Conservation (phyloP, 2,329 filamentous ascomycete species). For the Peltaster fructicola region DNA sequence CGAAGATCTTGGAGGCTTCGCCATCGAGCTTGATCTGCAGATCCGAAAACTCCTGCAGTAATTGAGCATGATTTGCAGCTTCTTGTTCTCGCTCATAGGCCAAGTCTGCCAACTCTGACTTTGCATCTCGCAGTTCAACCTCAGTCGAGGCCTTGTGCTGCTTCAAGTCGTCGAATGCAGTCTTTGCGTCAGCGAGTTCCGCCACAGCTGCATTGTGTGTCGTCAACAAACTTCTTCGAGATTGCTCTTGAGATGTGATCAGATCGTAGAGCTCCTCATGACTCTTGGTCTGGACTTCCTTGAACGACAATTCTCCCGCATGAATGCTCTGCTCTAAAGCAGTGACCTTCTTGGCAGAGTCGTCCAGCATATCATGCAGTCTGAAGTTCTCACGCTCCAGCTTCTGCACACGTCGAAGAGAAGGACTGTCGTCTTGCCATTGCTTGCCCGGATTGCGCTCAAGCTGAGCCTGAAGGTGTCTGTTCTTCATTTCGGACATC, state of each 20-base stretch:
- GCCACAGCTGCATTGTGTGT: constrained; percentile 71
- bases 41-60: constrained; percentile 83
- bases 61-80: constrained; percentile 65
- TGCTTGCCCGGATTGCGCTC: constrained; percentile 50
- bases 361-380: constrained; percentile 85
- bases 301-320: constrained; percentile 70
- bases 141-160: constrained; percentile 64
- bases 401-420: constrained; percentile 66
- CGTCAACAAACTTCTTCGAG: constrained; percentile 61
- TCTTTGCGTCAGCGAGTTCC: constrained; percentile 73
- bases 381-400: constrained; percentile 82
- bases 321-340: constrained; percentile 72
- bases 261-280: constrained; percentile 89
- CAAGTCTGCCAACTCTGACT: constrained; percentile 70
- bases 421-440: constrained; percentile 59
- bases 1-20: constrained; percentile 67
- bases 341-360: constrained; percentile 83
- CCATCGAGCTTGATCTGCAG: constrained; percentile 83
- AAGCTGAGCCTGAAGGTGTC: constrained; percentile 75
- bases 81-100: constrained; percentile 68
- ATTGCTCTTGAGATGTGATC: constrained; percentile 83
- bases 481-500: constrained; percentile 86
- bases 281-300: constrained; percentile 81
- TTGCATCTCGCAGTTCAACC: constrained; percentile 69
- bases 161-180: constrained; percentile 71